A percentile compares a stretch with the other conserved stretches of the same genome.
phyloP scores from a whole-genome alignment of 768 basidiomycete species.

The Mycena albidolilacea region DNA sequence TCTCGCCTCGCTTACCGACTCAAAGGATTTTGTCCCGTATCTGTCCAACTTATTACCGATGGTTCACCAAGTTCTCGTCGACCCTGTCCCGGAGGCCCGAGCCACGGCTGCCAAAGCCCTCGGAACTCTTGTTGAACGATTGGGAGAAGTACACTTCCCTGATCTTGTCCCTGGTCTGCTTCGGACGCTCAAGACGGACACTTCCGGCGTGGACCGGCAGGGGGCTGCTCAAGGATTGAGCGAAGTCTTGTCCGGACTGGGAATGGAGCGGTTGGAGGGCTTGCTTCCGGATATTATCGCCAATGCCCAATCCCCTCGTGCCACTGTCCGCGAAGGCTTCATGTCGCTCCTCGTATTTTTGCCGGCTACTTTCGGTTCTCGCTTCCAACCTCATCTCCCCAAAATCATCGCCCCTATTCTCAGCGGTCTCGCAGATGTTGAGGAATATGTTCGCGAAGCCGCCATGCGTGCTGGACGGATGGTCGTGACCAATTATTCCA shows the following conservation, averaged over 20 bases:
- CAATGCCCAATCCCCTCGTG: constrained; percentile 89
- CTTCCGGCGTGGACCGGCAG: constrained; percentile 96
- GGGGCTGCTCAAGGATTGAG: constrained; percentile 98
- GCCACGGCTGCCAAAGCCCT: constrained; percentile 98
- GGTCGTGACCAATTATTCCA: constrained; percentile 96
- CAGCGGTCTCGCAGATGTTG: constrained; percentile 90
- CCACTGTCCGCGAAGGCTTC: constrained; percentile 97
- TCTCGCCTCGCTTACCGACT: constrained; percentile 89
- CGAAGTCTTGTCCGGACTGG: constrained; percentile 94
- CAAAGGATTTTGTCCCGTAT: constrained; percentile 96
- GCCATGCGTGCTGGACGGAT: constrained; percentile 99
- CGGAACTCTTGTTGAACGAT: constrained; percentile 95
- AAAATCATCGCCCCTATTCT: constrained; percentile 96
- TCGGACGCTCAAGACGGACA: constrained; percentile 91
- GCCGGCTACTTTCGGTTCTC: constrained; percentile 95
- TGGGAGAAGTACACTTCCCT: constrained; percentile 96
- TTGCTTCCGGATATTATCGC: constrained; percentile 94
- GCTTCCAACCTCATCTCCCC: constrained; percentile 96
- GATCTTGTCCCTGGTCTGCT: constrained; percentile 93
- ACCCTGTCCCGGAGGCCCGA: constrained; percentile 97
- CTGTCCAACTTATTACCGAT: constrained; percentile 90
- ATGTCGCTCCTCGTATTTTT: constrained; percentile 97
- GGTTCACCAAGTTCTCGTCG: constrained; percentile 93
- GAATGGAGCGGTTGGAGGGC: constrained; percentile 97
- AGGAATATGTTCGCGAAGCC: constrained; percentile 96